Evolutionary conservation across 306 rosid genomes (phyloP), one percentile per base, ranked within the genome.

Genomic region (Oxytropis ochrocephala): DNA sequence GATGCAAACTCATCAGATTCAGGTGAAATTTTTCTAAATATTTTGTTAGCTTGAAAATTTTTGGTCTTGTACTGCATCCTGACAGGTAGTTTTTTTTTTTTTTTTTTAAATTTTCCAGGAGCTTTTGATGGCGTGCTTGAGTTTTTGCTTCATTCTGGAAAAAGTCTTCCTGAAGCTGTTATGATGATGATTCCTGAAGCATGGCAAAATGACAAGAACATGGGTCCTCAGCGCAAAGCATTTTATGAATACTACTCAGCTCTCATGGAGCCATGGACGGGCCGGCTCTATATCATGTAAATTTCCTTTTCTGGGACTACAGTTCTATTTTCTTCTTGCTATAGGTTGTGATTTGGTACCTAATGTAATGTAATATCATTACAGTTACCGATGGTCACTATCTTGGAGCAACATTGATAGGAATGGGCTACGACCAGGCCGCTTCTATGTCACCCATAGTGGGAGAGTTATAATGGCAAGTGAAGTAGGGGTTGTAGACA

Each of bases 141-240:
- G 75, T 88, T 95, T 79, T 81, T 95, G 81, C 75, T 95, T 67
- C 94, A 85, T 75, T 84, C 99, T 21, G 99, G 99, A 48, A 89
- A 87, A 86, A 95, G 91, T 82, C 97, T 95, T 63, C 99, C 99
- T 13, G 99, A 95, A 80, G 99, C 99, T 71, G 81, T 95, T 11
- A 95, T 95, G 99, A 91, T 95, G 99, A 85, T 91, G 97, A 95
- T 95, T 71, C 99, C 99, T 70, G 99, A 95, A 84, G 99, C 99
- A 27, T 95, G 99, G 99, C 99, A 95, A 88, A 95, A 88, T 75
- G 99, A 95, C 86, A 91, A 87, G 80, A 95, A 85, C 75, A 95
- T 95, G 89, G 99, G 89, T 81, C 85, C 89, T 66, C 73, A 85
- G 44, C 84, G 89, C 61, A 91, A 72, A 76, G 88, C 96, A 8